These are phyloP conservation scores for Aspergillus latus DNA, from an alignment of 2,329 filamentous ascomycete genomes.

Conservation along the genomic window DNA sequence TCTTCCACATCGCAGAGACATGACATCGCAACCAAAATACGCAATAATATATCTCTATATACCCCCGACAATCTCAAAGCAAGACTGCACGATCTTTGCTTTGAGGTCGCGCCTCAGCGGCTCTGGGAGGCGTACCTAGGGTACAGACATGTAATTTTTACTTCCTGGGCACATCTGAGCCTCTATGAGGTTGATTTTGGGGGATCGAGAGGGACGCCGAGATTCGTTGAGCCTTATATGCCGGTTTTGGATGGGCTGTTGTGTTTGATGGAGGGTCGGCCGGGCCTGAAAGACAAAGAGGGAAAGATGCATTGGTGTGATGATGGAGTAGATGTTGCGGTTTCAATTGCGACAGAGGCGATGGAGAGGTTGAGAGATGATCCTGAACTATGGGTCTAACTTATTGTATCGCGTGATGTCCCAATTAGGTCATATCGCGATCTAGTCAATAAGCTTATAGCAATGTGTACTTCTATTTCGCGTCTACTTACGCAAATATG, in stretches of 20 bases:
- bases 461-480: not conserved
- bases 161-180: constrained; percentile 40
- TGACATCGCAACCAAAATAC: constrained; percentile 29
- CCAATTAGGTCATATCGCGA: not conserved
- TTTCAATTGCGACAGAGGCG: not conserved
- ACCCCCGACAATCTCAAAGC: constrained; percentile 38
- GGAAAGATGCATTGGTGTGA: constrained; percentile 1
- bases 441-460: not conserved
- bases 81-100: constrained; percentile 45
- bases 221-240: constrained; percentile 3
- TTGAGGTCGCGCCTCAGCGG: constrained; percentile 49
- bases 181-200: constrained; percentile 44
- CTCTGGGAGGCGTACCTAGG: constrained; percentile 52
- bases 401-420: not conserved
- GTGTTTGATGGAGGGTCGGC: constrained; percentile 1
- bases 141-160: constrained; percentile 43
- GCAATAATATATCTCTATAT: constrained; percentile 38
- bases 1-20: not conserved
- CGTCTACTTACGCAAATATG: not conserved
- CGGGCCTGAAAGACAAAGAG: not conserved
- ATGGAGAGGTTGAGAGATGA: constrained; percentile 3
- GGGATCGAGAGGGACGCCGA: not conserved
- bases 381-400: not conserved
- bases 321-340: constrained; percentile 2
- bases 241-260: not conserved